phyloP scores from a whole-genome alignment of 495 filamentous ascomycete genomes.

The Cryomyces minteri region DNA sequence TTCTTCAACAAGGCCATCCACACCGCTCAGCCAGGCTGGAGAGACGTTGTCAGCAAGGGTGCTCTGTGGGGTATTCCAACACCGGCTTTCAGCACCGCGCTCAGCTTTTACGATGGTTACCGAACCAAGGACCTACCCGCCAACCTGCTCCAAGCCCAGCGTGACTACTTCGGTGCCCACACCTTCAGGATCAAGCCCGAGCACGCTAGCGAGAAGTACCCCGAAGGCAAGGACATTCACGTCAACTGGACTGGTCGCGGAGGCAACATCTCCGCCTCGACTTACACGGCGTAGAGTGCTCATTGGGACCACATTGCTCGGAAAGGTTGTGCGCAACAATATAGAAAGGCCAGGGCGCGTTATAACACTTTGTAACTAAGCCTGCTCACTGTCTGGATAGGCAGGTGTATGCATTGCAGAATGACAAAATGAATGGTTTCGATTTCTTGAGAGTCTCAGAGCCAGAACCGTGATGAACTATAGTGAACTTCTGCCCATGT shows the following conservation, averaged over 20 bases:
- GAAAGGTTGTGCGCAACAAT: too few relatives aligned
- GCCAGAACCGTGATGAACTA: too few relatives aligned
- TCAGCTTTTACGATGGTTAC: constrained; percentile 97
- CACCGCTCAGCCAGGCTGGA: constrained; percentile 89
- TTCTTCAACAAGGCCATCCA: constrained; percentile 99
- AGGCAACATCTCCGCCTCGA: constrained; percentile 90
- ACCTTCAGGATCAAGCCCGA: constrained; percentile 97
- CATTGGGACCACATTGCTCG: background rate
- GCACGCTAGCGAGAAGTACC: constrained; percentile 63
- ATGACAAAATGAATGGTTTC: too few relatives aligned
- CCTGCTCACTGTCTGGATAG: too few relatives aligned
- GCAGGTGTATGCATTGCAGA: too few relatives aligned
- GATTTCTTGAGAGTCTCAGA: too few relatives aligned
- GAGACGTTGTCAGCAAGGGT: constrained; percentile 80
- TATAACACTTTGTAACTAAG: too few relatives aligned
- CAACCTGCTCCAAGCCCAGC: constrained; percentile 94
- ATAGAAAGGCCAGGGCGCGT: too few relatives aligned
- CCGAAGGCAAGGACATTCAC: constrained; percentile 78
- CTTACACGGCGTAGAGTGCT: constrained; percentile 71
- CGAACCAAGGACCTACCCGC: constrained; percentile 86
- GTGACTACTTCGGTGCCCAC: constrained; percentile 98
- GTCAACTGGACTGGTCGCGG: constrained; percentile 99
- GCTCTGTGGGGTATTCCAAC: constrained; percentile 88
- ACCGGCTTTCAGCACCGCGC: constrained; percentile 87
- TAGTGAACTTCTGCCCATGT: too few relatives aligned